Evolutionary conservation across 441 rosid genomes (phyloP), one percentile per base, ranked within the genome.

Genomic region (Brassica balearica): DNA sequence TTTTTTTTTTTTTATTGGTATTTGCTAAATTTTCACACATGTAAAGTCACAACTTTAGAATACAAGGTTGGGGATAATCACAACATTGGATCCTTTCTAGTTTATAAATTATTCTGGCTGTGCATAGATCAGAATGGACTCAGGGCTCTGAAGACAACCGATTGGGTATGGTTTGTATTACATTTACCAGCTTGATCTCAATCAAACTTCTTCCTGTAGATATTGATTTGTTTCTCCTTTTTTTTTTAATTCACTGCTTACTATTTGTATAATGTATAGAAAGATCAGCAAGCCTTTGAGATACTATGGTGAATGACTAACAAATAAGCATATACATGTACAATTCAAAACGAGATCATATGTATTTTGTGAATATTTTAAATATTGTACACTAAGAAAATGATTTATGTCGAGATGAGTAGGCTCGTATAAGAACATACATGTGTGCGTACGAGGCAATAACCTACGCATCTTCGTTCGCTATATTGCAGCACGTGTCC

Each of bases 31-130:
- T 61, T 48, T 69, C 75, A 79, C 61, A 74, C 78, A 55, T 79
- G 82, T 79, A 79, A 74, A 79, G 78, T 53, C 43, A 56, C 61
- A 69, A 38, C 41, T 22, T 51, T 73, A 62, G 77, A 79, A 48
- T 23, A 62, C 66, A 63, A 15, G 60, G 60, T 12, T 23, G 51
- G 63, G 69, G 69, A 29, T 20, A 14, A 22, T 60, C 10, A 59
- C 32, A 79, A 6, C 68, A 69, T 29, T 69, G 32, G 58, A 11
- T 56, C 73, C 51, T 60, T 67, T 3, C 34, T 34, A 6, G 8
- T 6, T 1, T 6, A 34, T 34, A 34, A 6, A 34, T 34, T 72
- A 65, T 14, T 59, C 58, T 69, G 74, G 53, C 23, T 68, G 15
- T 75, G 68, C 53, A 32, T 69, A 61, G 68, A 51, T 69, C 66